Evolutionary conservation across 2,329 filamentous ascomycete genomes (phyloP).

Genomic region (Geosmithia flava): DNA sequence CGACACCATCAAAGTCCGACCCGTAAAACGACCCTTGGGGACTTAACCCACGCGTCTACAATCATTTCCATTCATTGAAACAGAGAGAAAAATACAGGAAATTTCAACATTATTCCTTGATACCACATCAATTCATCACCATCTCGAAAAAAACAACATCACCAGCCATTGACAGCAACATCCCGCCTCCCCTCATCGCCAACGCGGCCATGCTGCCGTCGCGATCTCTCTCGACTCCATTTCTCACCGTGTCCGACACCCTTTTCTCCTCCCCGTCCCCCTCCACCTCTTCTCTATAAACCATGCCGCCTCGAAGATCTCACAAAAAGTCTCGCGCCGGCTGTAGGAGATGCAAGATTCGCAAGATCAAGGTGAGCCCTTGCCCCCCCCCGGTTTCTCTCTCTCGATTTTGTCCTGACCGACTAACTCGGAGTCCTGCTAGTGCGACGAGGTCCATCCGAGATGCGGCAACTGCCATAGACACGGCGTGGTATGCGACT

Average conservation of each 20-base stretch:
- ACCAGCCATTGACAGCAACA: not conserved
- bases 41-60: no score
- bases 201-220: slow-evolving; percentile 3
- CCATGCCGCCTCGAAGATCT: slow-evolving; percentile 52
- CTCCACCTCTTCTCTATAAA: slow-evolving; percentile 2
- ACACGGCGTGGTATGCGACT: slow-evolving; percentile 55
- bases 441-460: slow-evolving; percentile 57
- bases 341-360: slow-evolving; percentile 51
- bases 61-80: no score
- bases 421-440: not conserved
- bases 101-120: no score
- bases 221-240: not conserved
- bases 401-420: not conserved
- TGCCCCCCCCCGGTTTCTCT: slow-evolving; percentile 2
- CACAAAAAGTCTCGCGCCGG: slow-evolving; percentile 61
- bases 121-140: no score
- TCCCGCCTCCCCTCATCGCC: not conserved
- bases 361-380: slow-evolving; percentile 54
- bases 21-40: no score
- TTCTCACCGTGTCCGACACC: slow-evolving; percentile 1
- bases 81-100: no score
- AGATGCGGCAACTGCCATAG: slow-evolving; percentile 54
- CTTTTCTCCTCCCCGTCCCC: not conserved
- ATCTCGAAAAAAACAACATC: no score
- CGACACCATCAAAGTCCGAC: no score